Base-by-base conservation (phyloP, 2,329 filamentous ascomycete species). In the Knufia fluminis region DNA sequence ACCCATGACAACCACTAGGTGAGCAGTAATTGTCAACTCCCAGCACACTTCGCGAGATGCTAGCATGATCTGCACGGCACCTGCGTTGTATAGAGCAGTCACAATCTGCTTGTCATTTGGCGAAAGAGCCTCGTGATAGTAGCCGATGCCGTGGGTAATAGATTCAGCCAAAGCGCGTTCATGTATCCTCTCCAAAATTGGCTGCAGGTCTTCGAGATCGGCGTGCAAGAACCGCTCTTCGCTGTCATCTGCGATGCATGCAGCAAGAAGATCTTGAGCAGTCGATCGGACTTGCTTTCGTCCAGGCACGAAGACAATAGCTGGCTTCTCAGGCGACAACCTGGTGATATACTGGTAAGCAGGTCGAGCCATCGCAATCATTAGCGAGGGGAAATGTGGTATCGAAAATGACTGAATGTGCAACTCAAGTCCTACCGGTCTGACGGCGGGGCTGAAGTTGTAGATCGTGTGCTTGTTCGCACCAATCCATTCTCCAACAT, bases 321-420 rank as follows among this genome's bases (percentile, higher is more conserved):
- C 85, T 23, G 91, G 90, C 69, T 95, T 92, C 55, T 94, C 83
- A 0, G 87, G 74, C 4, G 92, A 94, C 65, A 94, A 79, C 61
- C 94, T 88, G 2, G 88, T 79, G 57, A 98, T 86, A 2, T 91
- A 86, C 52, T 87, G 74, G 65, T 96, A 97, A 1, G 88, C 84
- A 17, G 94, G 94, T 66, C 94, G 91, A 14, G 90, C 88, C 92
- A 98, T 98, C 12, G 92, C 90, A 58, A 98, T 78, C 92, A 98
- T 98, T 35, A 98, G 77, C 9, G 92, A 97, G 3, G 92, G 94
- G 71, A 95, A 96, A 64, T 98, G 94, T 41, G 94, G 89, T 52
- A 95, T 94, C 23, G 83, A 86, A 70, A 92, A 98, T 1, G 90
- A 91, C 67, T 98, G 92, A 42, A 98, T 85, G 64, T 96, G 89